Percentiles rank a stretch among this genome's conserved stretches.
These are phyloP conservation scores for Postia placenta DNA, from an alignment of 768 basidiomycete genomes.

Conservation along the genomic window DNA sequence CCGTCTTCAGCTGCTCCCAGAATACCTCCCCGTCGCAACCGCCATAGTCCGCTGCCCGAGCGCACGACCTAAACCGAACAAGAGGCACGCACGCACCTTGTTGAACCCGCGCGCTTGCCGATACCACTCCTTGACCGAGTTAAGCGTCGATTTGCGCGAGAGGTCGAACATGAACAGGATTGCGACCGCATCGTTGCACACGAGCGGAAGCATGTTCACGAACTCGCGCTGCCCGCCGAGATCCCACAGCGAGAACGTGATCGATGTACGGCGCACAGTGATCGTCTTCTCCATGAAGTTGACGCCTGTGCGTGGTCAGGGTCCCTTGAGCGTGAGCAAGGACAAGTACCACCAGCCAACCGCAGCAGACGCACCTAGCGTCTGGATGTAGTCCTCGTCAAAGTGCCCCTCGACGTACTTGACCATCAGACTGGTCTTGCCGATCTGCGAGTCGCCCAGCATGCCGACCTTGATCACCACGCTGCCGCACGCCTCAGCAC, in stretches of 20 bases:
- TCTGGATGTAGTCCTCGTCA: constrained; percentile 99
- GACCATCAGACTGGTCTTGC: constrained; percentile 99
- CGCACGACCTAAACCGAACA: too few relatives aligned
- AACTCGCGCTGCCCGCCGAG: constrained; percentile 96
- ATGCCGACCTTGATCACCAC: constrained; percentile 99
- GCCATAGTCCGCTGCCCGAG: too few relatives aligned
- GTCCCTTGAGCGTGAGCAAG: neutral
- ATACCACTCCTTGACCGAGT: constrained; percentile 99
- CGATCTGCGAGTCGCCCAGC: constrained; percentile 99
- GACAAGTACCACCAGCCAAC: neutral
- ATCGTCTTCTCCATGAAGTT: constrained; percentile 99
- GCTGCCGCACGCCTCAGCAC: constrained; percentile 29
- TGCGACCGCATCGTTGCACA: constrained; percentile 99
- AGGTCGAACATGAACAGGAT: constrained; percentile 99
- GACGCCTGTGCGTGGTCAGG: constrained; percentile 51
- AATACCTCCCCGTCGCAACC: too few relatives aligned
- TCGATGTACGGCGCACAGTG: constrained; percentile 94
- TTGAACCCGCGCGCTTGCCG: constrained; percentile 98
- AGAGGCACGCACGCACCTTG: too few relatives aligned
- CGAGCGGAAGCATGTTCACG: constrained; percentile 97
- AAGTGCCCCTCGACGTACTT: constrained; percentile 99
- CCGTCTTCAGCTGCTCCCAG: too few relatives aligned
- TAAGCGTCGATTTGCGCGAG: constrained; percentile 93
- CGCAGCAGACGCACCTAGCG: constrained; percentile 63
- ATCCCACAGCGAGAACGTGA: constrained; percentile 99